Percentiles rank a stretch among this genome's conserved stretches.
phyloP scores from a whole-genome alignment of 768 basidiomycete genomes.

The Lactarius sanguifluus region DNA sequence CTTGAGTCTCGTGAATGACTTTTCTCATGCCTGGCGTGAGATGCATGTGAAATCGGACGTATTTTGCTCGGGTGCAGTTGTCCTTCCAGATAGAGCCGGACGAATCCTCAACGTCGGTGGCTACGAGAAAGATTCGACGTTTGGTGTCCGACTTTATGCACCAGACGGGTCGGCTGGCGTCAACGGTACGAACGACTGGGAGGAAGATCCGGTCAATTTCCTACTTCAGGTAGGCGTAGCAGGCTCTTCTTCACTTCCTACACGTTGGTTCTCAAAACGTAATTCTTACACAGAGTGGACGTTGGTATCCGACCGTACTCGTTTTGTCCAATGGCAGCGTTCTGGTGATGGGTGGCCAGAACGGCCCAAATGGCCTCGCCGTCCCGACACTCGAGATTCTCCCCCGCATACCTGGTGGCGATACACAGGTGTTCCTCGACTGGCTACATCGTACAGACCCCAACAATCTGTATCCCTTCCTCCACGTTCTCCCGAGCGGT shows the following conservation, averaged over 20 bases:
- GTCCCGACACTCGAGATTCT: conserved; percentile 71
- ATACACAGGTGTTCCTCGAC: conserved; percentile 59
- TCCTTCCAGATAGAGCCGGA: conserved; percentile 71
- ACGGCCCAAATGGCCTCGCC: conserved; percentile 62
- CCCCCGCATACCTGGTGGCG: conserved; percentile 63
- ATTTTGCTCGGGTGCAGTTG: conserved; percentile 72
- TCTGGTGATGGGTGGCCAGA: conserved; percentile 75
- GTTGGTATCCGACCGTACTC: conserved; percentile 73
- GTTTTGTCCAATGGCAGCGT: conserved; percentile 73
- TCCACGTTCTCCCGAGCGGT: conserved; percentile 66
- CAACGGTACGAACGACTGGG: conserved; percentile 77
- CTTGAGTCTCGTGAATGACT: conserved; percentile 49
- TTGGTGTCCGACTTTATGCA: conserved; percentile 60
- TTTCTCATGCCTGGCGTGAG: conserved; percentile 58
- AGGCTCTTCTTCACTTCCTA: background rate
- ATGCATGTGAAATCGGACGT: conserved; percentile 79
- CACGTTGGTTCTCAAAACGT: background rate
- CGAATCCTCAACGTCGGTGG: conserved; percentile 64
- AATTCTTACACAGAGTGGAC: conserved; percentile 43
- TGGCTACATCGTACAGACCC: conserved; percentile 74
- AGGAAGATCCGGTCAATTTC: conserved; percentile 62
- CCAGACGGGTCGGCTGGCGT: conserved; percentile 67
- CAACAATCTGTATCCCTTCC: conserved; percentile 78
- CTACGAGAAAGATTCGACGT: too few relatives aligned
- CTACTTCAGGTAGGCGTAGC: conserved; percentile 63